Base-by-base conservation (phyloP, 805 yeast species). In the Nakazawaea peltata region DNA sequence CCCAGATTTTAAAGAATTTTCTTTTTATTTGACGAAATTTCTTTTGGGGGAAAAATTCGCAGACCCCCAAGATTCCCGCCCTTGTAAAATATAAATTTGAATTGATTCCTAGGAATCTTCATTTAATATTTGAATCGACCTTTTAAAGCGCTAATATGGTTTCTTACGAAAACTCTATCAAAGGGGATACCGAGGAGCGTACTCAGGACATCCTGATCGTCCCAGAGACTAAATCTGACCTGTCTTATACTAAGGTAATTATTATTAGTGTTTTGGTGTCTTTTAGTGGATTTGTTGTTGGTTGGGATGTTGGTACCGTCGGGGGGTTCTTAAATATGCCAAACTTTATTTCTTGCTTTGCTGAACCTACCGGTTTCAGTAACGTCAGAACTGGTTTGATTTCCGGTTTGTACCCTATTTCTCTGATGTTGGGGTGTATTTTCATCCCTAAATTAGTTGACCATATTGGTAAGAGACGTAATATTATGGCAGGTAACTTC, bases 301-400 rank as follows among this genome's bases (percentile, higher is more conserved):
- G 58, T 1, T 52, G 55, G 57, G 57, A 51, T 32, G 48, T 51
- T 19, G 56, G 53, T 6, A 47, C 54, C 8, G 43, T 45, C 5
- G 49, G 50, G 3, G 37, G 44, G 22, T 28, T 46, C 16, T 23
- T 47, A 14, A 40, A 36, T 13, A 43, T 42, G 36, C 15, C 24
- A 7, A 19, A 33, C 15, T 51, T 50, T 33, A 39, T 42, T 10
- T 24, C 25, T 24, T 33, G 28, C 21, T 30, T 45, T 16, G 43
- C 38, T 29, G 22, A 44, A 12, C 16, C 19, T 4, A 29, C 18
- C 14, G 30, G 3, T 9, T 18, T 34, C 26, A 10, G 14, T 14
- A 26, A 34, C 15, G 21, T 34, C n/a, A 29, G 38, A 16, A 30
- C 33, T 8, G 58, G 58, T 3, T 30, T 48, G 2, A 32, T 48